A percentile compares a stretch with the other conserved stretches of the same genome.
Conservation (phyloP, 2,329 filamentous ascomycete genomes). For the Fusarium irregulare region DNA sequence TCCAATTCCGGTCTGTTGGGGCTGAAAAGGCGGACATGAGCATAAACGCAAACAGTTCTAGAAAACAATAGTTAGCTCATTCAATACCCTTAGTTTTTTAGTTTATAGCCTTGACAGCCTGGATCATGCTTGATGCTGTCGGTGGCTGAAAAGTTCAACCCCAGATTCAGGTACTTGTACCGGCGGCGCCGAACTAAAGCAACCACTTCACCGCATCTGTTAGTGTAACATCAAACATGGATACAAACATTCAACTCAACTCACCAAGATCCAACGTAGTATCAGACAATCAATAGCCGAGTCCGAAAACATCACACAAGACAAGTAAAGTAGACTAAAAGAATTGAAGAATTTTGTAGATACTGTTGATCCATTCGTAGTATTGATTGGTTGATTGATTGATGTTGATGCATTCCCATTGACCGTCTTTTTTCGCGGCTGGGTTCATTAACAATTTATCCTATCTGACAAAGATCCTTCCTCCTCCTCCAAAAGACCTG, state of each 20-base stretch:
- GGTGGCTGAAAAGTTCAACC: constrained; percentile 30
- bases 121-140: constrained; percentile 4
- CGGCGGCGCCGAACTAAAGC: constrained; percentile 21
- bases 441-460: constrained; percentile 43
- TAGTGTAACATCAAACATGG: not conserved
- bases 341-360: not conserved
- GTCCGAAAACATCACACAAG: not conserved
- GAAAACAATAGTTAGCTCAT: not conserved
- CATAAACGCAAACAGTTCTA: constrained; percentile 9
- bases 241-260: not conserved
- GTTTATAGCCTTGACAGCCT: constrained; percentile 2
- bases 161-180: constrained; percentile 28
- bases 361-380: constrained; percentile 36
- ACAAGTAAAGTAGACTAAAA: not conserved
- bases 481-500: constrained; percentile 33
- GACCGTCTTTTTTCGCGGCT: constrained; percentile 30
- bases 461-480: constrained; percentile 21
- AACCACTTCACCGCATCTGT: constrained; percentile 29
- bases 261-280: not conserved
- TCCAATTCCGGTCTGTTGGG: constrained; percentile 3
- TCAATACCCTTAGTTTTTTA: not conserved
- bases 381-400: constrained; percentile 1
- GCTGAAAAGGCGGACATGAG: not conserved
- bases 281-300: not conserved
- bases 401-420: constrained; percentile 3